Base-by-base conservation (phyloP, 192 early-diverging fungal species). In the Umbelopsis sp. region DNA sequence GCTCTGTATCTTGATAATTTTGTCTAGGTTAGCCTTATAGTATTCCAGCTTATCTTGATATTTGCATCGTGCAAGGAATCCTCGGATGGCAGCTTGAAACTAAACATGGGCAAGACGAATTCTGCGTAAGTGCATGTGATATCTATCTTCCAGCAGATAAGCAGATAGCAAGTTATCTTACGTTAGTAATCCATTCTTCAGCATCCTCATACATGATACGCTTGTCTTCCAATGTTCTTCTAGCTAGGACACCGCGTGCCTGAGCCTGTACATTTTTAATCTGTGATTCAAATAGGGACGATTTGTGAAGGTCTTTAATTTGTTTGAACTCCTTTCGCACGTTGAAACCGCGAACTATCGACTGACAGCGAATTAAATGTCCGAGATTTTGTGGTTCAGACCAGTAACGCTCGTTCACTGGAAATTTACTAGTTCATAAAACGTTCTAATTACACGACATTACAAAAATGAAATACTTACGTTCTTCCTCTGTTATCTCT, bases 1-100 rank as follows among this genome's bases (percentile, higher is more conserved):
- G 17, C 49, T 69, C 29, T 96, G 92, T 54, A 92, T 87, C 82
- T 95, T 96, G 70, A 93, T 84, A 69, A 97, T 87, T 41, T 87
- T 89, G 25, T 90, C 85, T 43, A 86, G 78, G 65, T 96, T 93
- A 65, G 83, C 80, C 26, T 82, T 68, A 69, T 88, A 88, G 66
- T 89, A 87, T 10, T 85, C 77, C 16, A 84, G 78, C 20, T 81
- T 83, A 17, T 88, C 82, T 22, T 87, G 72, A 70, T 90, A 86
- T 22, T 81, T 85, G 66, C 80, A 80, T 25, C 92, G 86, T 45
- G 87, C 87, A 17, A 92, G 81, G 26, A 83, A 86, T 0, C 90
- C 92, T 25, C 89, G 84, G 41, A 82, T 71, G 52, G 82, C 77
- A 2, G 94, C 91, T 90, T 97, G 90, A 14, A 88, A 75, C 82